phyloP scores from a whole-genome alignment of 2,329 filamentous ascomycete genomes.

The Fusarium oxysporum region DNA sequence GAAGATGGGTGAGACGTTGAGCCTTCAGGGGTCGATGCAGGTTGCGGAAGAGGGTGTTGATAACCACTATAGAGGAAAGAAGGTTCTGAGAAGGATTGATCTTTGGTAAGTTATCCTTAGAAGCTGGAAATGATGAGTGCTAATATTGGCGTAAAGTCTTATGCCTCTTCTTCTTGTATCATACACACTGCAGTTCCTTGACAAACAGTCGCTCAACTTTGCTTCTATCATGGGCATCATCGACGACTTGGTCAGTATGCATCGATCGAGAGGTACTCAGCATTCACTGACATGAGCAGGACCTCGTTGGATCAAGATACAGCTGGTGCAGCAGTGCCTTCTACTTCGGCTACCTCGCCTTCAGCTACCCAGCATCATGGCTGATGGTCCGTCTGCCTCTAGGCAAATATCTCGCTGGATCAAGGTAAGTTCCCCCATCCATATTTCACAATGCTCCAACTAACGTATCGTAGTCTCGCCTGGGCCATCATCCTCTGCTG shows the following conservation, averaged over 20 bases:
- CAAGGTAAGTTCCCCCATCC: slow-evolving; percentile 3
- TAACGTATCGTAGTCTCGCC: slow-evolving; percentile 9
- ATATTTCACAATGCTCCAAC: neutral
- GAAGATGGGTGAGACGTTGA: slow-evolving; percentile 31
- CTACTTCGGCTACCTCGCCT: slow-evolving; percentile 40
- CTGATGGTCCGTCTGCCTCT: slow-evolving; percentile 39
- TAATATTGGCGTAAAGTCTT: slow-evolving; percentile 5
- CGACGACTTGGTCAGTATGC: slow-evolving; percentile 21
- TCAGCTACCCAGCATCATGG: slow-evolving; percentile 42
- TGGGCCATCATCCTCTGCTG: slow-evolving; percentile 36
- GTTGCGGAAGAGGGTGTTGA: slow-evolving; percentile 16
- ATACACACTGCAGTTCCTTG: slow-evolving; percentile 42
- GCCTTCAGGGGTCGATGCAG: slow-evolving; percentile 24
- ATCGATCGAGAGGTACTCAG: rapidly evolving
- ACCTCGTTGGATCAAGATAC: slow-evolving; percentile 30
- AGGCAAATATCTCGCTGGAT: slow-evolving; percentile 35
- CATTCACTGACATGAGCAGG: neutral
- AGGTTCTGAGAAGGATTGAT: slow-evolving; percentile 31
- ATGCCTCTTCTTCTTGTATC: slow-evolving; percentile 38
- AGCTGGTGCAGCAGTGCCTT: slow-evolving; percentile 41
- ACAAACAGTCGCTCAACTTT: slow-evolving; percentile 42
- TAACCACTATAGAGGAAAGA: neutral
- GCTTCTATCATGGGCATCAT: slow-evolving; percentile 42
- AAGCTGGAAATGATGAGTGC: rapidly evolving
- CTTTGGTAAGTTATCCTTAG: slow-evolving; percentile 5